Evolutionary conservation across 345 rosid genomes (phyloP).

Genomic region (Geranium rotundifolium): DNA sequence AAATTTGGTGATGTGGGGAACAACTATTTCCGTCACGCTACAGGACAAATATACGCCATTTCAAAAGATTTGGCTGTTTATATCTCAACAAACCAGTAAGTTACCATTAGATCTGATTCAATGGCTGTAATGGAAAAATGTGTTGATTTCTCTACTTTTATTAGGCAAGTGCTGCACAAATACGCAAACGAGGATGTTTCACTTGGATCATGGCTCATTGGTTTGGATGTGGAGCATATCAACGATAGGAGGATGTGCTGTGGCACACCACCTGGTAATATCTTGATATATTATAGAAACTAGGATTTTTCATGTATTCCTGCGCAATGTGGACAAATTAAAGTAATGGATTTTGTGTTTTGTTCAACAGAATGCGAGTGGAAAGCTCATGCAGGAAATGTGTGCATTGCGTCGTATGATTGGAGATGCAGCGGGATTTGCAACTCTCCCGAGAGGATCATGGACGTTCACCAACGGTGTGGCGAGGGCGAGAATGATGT

Average conservation of each 20-base stretch:
- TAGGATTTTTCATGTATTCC: neutral
- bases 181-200: constrained; percentile 60
- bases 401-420: neutral
- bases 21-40: constrained; percentile 43
- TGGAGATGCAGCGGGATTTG: neutral
- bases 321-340: neutral
- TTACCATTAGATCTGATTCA: too few species aligned
- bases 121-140: too few species aligned
- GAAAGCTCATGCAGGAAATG: neutral
- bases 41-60: constrained; percentile 12
- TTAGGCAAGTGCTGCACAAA: constrained; percentile 51
- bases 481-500: neutral
- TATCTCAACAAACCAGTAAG: neutral
- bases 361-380: neutral
- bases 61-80: neutral
- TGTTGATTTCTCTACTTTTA: neutral
- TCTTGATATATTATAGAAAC: too few species aligned
- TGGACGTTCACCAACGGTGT: neutral
- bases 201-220: constrained; percentile 54
- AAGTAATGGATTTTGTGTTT: neutral
- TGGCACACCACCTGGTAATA: neutral
- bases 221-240: constrained; percentile 44
- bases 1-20: constrained; percentile 65
- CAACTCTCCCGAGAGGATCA: neutral
- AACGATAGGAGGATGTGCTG: constrained; percentile 18